Evolutionary conservation across 176 grass and related monocot species (phyloP), one percentile per base, ranked within the genome.

Genomic region (Triticum urartu): DNA sequence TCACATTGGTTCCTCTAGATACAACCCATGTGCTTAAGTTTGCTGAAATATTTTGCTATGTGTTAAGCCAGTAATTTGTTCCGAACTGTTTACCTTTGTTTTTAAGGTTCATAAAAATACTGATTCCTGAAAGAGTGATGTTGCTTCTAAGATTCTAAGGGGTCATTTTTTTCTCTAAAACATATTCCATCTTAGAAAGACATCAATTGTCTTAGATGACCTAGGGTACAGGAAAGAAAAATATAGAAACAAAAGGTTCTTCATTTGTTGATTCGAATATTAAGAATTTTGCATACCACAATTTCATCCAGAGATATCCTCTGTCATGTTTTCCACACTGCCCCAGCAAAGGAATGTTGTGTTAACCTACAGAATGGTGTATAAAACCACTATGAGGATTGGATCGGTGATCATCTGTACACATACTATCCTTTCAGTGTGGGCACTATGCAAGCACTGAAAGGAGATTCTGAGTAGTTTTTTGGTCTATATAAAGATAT

Each of bases 61-160:
- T 43, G 42, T 64, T 73, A 72, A 45, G 32, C 72, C 25, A 42
- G 8, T 36, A 14, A 36, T 83, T 48, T 79, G 5, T 75, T 84
- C 18, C 84, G 68, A 87, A 74, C 73, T 80, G 34, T 32, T 32
- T 74, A 36, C 50, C 26, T 77, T 9, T 69, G n/a, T 74, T 47
- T 73, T 76, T n/a, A 84, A 91, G 85, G 85, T 84, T 47, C 45
- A 48, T 15, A 26, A 87, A 84, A 76, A 81, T 68, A 69, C 81
- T 17, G 76, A 91, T 76, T 91, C 68, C 81, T 38, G 81, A 65
- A 87, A 87, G 36, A 81, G 61, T 43, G 85, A 84, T 76, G 85
- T 60, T 36, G 75, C 89, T 70, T 76, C 38, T 62, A 81, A 87
- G 81, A 84, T 91, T 84, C 36, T 91, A n/a, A 91, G 61, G 84